Percentiles rank a stretch among this genome's conserved stretches.
These are phyloP conservation scores for Penicillium lagena DNA, from an alignment of 495 filamentous ascomycete species.

Conservation along the genomic window DNA sequence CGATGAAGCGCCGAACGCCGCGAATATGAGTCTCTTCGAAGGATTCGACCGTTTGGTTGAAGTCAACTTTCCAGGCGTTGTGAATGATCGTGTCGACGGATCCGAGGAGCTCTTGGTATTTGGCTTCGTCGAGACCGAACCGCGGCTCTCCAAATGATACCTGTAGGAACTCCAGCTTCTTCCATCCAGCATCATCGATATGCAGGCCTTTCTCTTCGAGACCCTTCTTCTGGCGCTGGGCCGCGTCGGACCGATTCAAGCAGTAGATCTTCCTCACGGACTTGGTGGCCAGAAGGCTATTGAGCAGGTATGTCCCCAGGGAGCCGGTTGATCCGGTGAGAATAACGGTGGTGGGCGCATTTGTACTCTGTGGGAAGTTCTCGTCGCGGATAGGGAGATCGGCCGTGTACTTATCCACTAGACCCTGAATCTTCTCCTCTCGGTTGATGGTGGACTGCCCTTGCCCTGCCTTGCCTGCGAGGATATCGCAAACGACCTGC, in stretches of 20 bases:
- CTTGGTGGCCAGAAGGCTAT: conserved; percentile 28
- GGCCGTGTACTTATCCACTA: conserved; percentile 13
- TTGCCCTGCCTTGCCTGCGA: conserved; percentile 7
- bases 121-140: conserved; percentile 38
- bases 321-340: conserved; percentile 55
- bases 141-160: conserved; percentile 38
- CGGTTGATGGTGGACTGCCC: conserved; percentile 5
- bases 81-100: conserved; percentile 50
- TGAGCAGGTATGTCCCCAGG: conserved; percentile 51
- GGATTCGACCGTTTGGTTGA: conserved; percentile 49
- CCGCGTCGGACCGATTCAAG: conserved; percentile 42
- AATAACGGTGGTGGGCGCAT: conserved; percentile 18
- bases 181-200: conserved; percentile 5
- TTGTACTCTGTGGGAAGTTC: not conserved
- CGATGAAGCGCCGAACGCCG: conserved; percentile 45
- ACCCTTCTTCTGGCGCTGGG: conserved; percentile 10
- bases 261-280: conserved; percentile 46
- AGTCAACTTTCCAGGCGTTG: conserved; percentile 61
- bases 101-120: conserved; percentile 34
- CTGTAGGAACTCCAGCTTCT: conserved; percentile 38
- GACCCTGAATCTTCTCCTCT: conserved; percentile 9
- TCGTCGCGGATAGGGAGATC: conserved; percentile 16
- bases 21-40: conserved; percentile 51
- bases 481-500: conserved; percentile 6
- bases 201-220: conserved; percentile 16